Conservation (phyloP, 441 rosid species). For the Daphne laureola region DNA sequence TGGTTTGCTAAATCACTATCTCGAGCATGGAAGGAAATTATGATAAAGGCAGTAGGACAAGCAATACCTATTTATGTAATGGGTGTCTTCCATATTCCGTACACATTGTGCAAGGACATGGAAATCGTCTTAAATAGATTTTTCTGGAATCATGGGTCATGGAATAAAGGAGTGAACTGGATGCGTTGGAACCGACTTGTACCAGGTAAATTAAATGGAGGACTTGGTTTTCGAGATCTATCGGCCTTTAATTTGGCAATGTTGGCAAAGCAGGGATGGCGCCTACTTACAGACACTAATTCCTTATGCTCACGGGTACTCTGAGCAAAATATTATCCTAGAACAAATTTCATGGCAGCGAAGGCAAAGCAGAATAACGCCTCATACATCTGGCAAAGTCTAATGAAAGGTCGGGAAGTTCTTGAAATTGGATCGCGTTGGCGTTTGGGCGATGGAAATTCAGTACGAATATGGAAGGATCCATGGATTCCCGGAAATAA, state of each 20-base stretch:
- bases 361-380: no score
- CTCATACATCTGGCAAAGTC: no score
- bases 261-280: not conserved
- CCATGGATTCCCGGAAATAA: no score
- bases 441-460: no score
- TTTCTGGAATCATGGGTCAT: not conserved
- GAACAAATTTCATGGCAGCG: no score
- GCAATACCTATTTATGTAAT: not conserved
- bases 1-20: not conserved
- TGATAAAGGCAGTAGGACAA: not conserved
- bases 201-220: not conserved
- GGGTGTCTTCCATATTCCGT: not conserved
- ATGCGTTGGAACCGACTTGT: not conserved
- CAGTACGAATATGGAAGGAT: no score
- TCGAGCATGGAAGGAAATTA: not conserved
- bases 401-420: no score
- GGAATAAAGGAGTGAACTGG: not conserved
- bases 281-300: not conserved
- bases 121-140: not conserved
- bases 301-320: no score
- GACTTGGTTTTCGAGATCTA: not conserved
- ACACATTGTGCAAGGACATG: not conserved
- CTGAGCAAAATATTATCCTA: no score
- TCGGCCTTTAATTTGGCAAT: not conserved
- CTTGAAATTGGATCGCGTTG: no score